These are phyloP conservation scores for Huntiella decipiens DNA, from an alignment of 2,329 filamentous ascomycete species.

Conservation along the genomic window DNA sequence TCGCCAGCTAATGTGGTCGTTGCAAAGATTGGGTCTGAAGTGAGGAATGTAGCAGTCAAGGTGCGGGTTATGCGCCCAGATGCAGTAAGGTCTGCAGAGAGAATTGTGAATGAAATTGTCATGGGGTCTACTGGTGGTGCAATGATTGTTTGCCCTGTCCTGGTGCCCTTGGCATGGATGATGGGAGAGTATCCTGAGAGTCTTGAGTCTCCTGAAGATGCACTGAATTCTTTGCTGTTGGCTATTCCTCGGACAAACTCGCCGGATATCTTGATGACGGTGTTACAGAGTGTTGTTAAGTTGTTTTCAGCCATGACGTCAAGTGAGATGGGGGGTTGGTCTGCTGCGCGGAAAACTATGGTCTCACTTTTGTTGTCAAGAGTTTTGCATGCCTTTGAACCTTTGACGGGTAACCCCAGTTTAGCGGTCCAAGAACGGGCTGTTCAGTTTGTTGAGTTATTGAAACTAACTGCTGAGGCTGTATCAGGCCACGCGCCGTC, in stretches of 20 bases:
- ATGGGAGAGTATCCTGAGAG: conserved; percentile 72
- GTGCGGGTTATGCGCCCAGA: conserved; percentile 66
- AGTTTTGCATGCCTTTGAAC: conserved; percentile 65
- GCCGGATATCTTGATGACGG: conserved; percentile 53
- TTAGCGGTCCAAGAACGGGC: conserved; percentile 90
- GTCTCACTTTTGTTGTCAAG: conserved; percentile 62
- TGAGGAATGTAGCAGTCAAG: conserved; percentile 80
- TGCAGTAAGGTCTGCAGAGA: conserved; percentile 66
- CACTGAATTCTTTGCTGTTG: conserved; percentile 57
- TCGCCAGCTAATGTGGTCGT: conserved; percentile 7
- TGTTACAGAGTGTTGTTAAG: conserved; percentile 71
- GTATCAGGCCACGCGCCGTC: conserved; percentile 44
- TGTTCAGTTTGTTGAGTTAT: conserved; percentile 77
- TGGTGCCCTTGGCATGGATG: conserved; percentile 67
- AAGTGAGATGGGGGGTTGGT: conserved; percentile 48
- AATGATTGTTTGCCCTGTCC: conserved; percentile 40
- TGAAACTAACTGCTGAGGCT: conserved; percentile 74
- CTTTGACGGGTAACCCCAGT: conserved; percentile 60
- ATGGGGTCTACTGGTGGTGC: conserved; percentile 34
- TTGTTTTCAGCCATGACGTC: conserved; percentile 57
- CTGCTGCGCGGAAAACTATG: conserved; percentile 50
- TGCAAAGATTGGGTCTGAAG: conserved; percentile 54
- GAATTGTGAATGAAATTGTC: conserved; percentile 44
- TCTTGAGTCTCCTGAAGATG: conserved; percentile 49
- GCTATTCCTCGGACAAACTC: conserved; percentile 32